A percentile compares a stretch with the other conserved stretches of the same genome.
These are phyloP conservation scores for Vicia sativa DNA, from an alignment of 306 rosid species.

Conservation along the genomic window DNA sequence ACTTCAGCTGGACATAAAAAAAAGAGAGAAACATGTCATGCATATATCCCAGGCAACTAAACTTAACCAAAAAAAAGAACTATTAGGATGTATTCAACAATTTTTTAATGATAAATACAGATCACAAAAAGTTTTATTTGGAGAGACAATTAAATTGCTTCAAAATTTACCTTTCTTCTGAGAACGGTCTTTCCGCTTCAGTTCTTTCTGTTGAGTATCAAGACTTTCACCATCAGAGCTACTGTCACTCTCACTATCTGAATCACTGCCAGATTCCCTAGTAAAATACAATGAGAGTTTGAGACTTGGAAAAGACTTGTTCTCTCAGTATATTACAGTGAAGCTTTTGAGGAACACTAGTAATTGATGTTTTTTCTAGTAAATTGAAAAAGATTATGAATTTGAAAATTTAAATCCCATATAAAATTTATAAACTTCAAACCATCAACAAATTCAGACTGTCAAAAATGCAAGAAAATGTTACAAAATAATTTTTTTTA, in stretches of 20 bases:
- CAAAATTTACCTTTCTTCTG: constrained; percentile 56
- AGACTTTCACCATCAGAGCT: constrained; percentile 51
- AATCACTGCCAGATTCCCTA: constrained; percentile 66
- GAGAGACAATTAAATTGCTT: background rate
- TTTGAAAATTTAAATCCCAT: background rate
- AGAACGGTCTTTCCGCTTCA: constrained; percentile 46
- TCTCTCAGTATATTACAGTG: background rate
- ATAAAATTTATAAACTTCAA: constrained; percentile 10
- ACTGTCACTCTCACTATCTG: constrained; percentile 64
- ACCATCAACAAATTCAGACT: background rate
- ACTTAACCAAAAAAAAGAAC: background rate
- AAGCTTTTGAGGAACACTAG: background rate
- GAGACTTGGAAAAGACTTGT: background rate
- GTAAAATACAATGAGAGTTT: constrained; percentile 18
- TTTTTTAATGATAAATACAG: background rate
- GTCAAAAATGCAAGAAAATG: constrained; percentile 1
- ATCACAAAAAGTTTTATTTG: background rate
- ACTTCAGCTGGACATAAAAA: constrained; percentile 46
- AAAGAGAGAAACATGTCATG: background rate
- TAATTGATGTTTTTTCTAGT: background rate
- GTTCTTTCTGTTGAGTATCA: constrained; percentile 49
- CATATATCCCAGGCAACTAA: background rate
- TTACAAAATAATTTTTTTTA: too few relatives aligned
- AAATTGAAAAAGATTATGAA: background rate
- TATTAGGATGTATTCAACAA: background rate